These are phyloP conservation scores for Yamadazyma pseudoaaseri DNA, from an alignment of 1,139 yeast genomes.

Conservation along the genomic window DNA sequence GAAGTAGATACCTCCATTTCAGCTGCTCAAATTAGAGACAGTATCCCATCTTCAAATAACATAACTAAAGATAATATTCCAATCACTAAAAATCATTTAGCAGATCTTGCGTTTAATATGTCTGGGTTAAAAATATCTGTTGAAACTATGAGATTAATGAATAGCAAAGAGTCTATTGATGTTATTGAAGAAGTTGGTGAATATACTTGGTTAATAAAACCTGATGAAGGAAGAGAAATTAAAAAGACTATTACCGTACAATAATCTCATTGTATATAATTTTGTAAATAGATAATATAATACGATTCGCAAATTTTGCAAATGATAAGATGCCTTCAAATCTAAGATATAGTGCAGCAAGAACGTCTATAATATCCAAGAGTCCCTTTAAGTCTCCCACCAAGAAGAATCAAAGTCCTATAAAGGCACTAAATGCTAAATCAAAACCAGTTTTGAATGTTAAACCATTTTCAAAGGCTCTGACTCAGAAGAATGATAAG, in stretches of 20 bases:
- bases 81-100: conserved; percentile 25
- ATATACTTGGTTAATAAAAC: conserved; percentile 21
- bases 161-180: conserved; percentile 12
- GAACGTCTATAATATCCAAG: conserved; percentile 34
- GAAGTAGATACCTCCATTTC: conserved; percentile 9
- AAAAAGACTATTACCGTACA: conserved; percentile 7
- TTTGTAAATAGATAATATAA: conserved; percentile 5
- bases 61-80: conserved; percentile 24
- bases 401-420: conserved; percentile 17
- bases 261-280: background rate
- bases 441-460: conserved; percentile 20
- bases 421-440: conserved; percentile 22
- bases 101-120: conserved; percentile 23
- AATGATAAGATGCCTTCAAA: conserved; percentile 20
- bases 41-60: conserved; percentile 28
- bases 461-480: conserved; percentile 4
- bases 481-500: conserved; percentile 7
- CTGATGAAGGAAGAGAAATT: conserved; percentile 13
- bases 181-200: conserved; percentile 29
- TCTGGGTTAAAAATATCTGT: conserved; percentile 33
- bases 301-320: conserved; percentile 7
- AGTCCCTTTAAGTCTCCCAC: conserved; percentile 21
- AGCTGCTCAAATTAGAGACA: conserved; percentile 30
- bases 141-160: conserved; percentile 21
- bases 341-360: conserved; percentile 42